Base-by-base conservation (phyloP, 352 stramenopile genomes). In the Phytophthora lateralis region DNA sequence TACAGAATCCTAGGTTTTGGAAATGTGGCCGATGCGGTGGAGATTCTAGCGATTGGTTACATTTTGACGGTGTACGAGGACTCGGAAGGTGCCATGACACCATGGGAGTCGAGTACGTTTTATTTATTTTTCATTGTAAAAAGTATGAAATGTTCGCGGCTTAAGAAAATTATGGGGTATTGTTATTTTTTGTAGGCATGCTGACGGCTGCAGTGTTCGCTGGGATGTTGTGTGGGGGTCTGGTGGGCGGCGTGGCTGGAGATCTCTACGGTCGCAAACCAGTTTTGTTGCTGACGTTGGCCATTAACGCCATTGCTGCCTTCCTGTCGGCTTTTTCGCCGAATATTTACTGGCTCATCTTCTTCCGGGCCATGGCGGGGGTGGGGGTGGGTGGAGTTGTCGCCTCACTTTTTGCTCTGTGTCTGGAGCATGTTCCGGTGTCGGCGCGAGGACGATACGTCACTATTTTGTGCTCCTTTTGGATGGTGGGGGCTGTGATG, bases 11-110 rank as follows among this genome's bases (percentile, higher is more conserved):
- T 93, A 42, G 85, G 85, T 0, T 78, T 89, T 42, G 90, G 83
- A 17, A 97, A 97, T 69, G 89, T 94, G 2, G 87, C 88, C 0
- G 90, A 97, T 63, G 90, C 90, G 2, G 89, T 97, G 14, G 90
- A 97, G 70, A 93, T 97, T 59, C 75, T 97, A 14, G 85, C 84
- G 37, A 95, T 97, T 44, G 89, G 90, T 10, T 97, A 96, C 63
- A 96, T 97, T 39, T 55, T 97, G 34, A 87, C 77, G 0, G 79
- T 89, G 0, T 90, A 90, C 49, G 81, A 89, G 66, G 75, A 89
- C 35, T 73, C 71, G 0, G 80, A 91, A 46, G 78, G 78, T 8
- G 68, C 60, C 10, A 85, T 93, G 55, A 86, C 81, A 1, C 60
- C 81, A n/a, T 93, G 75, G 81, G 64, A 93, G 54, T 89, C 80